These are phyloP conservation scores for Carnegiea gigantea DNA, from an alignment of 179 eudicot species.

Conservation along the genomic window DNA sequence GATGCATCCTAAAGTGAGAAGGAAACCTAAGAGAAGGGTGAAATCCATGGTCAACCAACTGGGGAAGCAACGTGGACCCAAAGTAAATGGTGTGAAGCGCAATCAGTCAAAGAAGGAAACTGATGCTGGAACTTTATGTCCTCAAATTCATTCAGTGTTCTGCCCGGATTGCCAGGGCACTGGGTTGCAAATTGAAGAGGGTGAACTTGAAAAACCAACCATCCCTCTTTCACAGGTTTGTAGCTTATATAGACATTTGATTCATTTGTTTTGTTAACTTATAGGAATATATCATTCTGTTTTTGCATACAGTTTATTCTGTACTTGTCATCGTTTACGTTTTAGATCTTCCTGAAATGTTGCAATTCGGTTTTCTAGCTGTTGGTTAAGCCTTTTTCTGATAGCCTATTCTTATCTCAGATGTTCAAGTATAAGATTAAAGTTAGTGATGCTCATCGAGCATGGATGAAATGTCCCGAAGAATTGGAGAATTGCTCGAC, in stretches of 20 bases:
- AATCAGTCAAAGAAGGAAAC: constrained; percentile 30
- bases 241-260: neutral
- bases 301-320: neutral
- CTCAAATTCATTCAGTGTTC: constrained; percentile 50
- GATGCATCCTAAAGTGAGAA: constrained; percentile 39
- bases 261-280: neutral
- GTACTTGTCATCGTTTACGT: neutral
- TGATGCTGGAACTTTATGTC: constrained; percentile 22
- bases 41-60: constrained; percentile 23
- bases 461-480: constrained; percentile 79
- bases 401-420: constrained; percentile 34
- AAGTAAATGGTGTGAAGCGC: constrained; percentile 31
- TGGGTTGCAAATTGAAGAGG: constrained; percentile 57
- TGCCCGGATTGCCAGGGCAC: constrained; percentile 96
- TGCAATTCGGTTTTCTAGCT: neutral
- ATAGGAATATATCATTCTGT: neutral
- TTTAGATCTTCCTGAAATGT: constrained; percentile 1
- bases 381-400: constrained; percentile 13
- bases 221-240: constrained; percentile 74
- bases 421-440: constrained; percentile 63
- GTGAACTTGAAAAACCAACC: constrained; percentile 72
- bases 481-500: constrained; percentile 71
- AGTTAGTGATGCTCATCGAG: constrained; percentile 56
- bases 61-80: constrained; percentile 27
- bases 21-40: constrained; percentile 46